Evolutionary conservation across 2,329 filamentous ascomycete genomes (phyloP), one percentile per base, ranked within the genome.

Genomic region (Verticillium dahliae): DNA sequence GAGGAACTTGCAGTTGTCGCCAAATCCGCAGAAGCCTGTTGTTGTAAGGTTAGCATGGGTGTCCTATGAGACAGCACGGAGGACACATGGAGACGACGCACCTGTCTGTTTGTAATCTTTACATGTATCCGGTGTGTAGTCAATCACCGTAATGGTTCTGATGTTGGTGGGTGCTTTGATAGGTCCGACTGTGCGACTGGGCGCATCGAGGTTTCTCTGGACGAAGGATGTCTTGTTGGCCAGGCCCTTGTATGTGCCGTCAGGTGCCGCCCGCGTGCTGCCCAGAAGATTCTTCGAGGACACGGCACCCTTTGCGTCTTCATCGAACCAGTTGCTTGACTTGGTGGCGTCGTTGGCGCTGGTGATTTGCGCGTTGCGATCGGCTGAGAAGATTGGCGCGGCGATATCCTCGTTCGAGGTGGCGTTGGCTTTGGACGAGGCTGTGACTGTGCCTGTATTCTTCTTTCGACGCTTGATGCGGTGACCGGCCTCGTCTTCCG

Each of bases 111-210:
- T 94, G 75, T 91, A 95, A 72, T 98, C 95, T 74, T 98, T 98
- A 76, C 95, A 99, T 0, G 96, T 90, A 67, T 98, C 94, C 0
- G 94, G 92, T 0, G 90, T 89, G 72, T 91, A 98, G 72, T 99
- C 95, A 37, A 87, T 96, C 6, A 94, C 84, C 0, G 93, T 98
- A 65, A 96, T 89, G 1, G 90, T 96, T 59, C 95, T 87, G 61
- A 99, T 88, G 69, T 98, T 98, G 1, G 91, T 90, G 0, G 94
- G 84, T 1, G 90, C 90, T 75, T 97, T 97, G 64, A 96, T 83
- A 0, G 95, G 95, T 0, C 95, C 95, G 35, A 97, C 89, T 39
- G 85, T 81, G 65, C 87, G 83, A 34, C 76, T 78, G 2, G 87
- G 85, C 7, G 90, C 88, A 71, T 96, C 84, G 18, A 90, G 87